Percentiles rank a stretch among this genome's conserved stretches.
Evolutionary conservation across 1,284 basidiomycete genomes (phyloP).

Genomic region (Coriolopsis trogii): DNA sequence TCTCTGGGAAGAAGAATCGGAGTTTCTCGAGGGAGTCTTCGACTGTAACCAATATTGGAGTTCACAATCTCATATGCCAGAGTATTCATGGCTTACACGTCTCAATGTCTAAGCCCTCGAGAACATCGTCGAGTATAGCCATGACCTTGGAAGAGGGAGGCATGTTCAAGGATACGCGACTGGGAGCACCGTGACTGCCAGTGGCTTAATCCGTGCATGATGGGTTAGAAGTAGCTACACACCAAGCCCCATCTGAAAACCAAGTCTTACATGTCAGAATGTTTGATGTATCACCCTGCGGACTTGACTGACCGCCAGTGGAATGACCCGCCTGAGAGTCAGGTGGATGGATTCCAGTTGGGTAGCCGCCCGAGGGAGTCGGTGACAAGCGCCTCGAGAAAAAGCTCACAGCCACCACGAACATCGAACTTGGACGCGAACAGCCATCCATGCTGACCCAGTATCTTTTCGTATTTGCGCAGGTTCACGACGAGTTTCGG

Average conservation of each 20-base stretch:
- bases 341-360: too few species aligned
- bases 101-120: conserved; percentile 3
- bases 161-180: not conserved
- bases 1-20: conserved; percentile 60
- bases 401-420: conserved; percentile 8
- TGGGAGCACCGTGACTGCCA: too few species aligned
- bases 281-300: too few species aligned
- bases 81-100: conserved; percentile 1
- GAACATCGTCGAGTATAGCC: not conserved
- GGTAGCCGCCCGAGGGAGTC: too few species aligned
- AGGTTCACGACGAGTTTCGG: conserved; percentile 79
- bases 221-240: too few species aligned
- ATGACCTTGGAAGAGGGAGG: not conserved
- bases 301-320: too few species aligned
- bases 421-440: not conserved
- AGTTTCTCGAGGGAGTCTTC: conserved; percentile 60
- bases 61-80: too few species aligned
- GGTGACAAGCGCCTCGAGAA: too few species aligned
- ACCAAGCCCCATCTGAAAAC: too few species aligned
- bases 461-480: conserved; percentile 80
- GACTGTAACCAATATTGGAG: conserved; percentile 37
- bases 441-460: conserved; percentile 26
- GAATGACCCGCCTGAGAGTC: too few species aligned
- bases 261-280: too few species aligned
- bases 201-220: too few species aligned